These are phyloP conservation scores for Parasarocladium wereldwijsianum DNA, from an alignment of 2,329 filamentous ascomycete species.

Conservation along the genomic window DNA sequence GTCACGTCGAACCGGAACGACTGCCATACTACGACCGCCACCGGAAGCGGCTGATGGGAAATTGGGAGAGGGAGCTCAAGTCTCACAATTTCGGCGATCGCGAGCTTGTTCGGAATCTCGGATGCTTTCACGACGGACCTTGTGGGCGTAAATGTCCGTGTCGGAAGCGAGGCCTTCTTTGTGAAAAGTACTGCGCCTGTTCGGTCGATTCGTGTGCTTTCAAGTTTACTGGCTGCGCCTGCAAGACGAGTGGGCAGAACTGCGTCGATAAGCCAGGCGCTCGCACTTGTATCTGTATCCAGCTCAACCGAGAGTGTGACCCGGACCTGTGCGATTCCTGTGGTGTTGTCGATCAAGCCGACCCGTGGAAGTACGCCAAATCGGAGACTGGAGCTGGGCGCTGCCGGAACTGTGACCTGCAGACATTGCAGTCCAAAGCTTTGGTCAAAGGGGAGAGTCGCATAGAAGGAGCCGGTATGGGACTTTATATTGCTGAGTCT, in stretches of 20 bases:
- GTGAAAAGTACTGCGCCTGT: conserved; percentile 59
- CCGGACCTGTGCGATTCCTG: conserved; percentile 59
- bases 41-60: conserved; percentile 35
- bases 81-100: conserved; percentile 41
- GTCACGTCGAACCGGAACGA: too few species aligned
- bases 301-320: conserved; percentile 67
- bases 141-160: conserved; percentile 52
- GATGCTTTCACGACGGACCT: conserved; percentile 55
- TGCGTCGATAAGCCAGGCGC: conserved; percentile 42
- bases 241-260: conserved; percentile 34
- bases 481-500: conserved; percentile 56
- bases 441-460: conserved; percentile 57
- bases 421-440: conserved; percentile 50
- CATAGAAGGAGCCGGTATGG: conserved; percentile 55
- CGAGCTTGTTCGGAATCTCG: conserved; percentile 43
- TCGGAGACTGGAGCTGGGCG: conserved; percentile 24
- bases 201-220: conserved; percentile 42
- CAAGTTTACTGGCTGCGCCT: conserved; percentile 54
- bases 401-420: conserved; percentile 60
- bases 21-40: conserved; percentile 42
- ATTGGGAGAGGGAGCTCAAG: conserved; percentile 40
- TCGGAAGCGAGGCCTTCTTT: conserved; percentile 44
- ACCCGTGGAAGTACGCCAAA: conserved; percentile 51
- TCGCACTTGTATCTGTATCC: conserved; percentile 52
- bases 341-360: conserved; percentile 52